phyloP scores from a whole-genome alignment of 768 basidiomycete genomes.

The Lyophyllum atratum region DNA sequence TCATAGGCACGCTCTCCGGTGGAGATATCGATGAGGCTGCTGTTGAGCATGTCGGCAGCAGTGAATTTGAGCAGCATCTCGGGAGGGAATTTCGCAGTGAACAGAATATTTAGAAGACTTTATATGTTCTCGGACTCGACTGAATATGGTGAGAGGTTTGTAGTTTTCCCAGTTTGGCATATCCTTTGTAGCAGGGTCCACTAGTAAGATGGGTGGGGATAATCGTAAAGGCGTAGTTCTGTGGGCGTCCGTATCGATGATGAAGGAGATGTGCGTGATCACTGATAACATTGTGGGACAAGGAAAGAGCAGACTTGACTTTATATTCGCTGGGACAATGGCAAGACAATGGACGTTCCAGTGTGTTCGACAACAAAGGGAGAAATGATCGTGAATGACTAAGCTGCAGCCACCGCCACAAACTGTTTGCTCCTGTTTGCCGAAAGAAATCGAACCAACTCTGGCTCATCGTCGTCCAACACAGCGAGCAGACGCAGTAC shows the following conservation, averaged over 20 bases:
- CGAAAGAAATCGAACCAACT: conserved; percentile 37
- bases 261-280: conserved; percentile 1
- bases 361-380: background rate
- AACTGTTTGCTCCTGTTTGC: conserved; percentile 31
- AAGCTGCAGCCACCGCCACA: conserved; percentile 17
- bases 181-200: conserved; percentile 38
- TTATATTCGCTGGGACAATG: conserved; percentile 22
- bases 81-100: conserved; percentile 4
- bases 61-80: conserved; percentile 63
- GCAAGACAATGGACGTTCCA: conserved; percentile 21
- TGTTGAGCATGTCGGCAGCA: conserved; percentile 58
- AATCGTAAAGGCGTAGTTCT: background rate
- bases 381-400: conserved; percentile 15
- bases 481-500: conserved; percentile 20
- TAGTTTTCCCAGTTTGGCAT: conserved; percentile 47
- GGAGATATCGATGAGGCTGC: conserved; percentile 52
- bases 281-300: conserved; percentile 4
- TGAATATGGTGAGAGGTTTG: conserved; percentile 40
- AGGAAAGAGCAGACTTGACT: background rate
- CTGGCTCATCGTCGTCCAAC: conserved; percentile 26
- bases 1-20: conserved; percentile 50
- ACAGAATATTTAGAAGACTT: conserved; percentile 11
- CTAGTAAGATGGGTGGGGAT: background rate
- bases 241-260: conserved; percentile 1
- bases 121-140: conserved; percentile 21